phyloP scores from a whole-genome alignment of 306 rosid species.

The Quercus gilva region DNA sequence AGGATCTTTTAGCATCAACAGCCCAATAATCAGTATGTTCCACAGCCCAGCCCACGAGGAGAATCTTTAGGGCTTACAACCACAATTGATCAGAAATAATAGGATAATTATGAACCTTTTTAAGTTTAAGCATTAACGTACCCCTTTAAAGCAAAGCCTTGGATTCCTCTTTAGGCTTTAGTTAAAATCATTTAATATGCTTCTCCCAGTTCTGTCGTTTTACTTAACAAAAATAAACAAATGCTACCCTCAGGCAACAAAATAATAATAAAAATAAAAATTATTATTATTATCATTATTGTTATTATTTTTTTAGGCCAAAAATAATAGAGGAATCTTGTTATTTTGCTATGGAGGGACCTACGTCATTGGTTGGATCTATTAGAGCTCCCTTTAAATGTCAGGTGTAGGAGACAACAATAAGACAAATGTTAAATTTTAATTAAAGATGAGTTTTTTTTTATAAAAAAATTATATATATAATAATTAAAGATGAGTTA shows the following conservation, averaged over 20 bases:
- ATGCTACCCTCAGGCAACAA: no score
- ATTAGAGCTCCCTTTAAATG: not conserved
- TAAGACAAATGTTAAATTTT: not conserved
- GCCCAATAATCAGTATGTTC: not conserved
- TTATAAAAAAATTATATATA: no score
- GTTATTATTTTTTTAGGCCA: not conserved
- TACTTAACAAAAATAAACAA: no score
- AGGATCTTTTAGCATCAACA: not conserved
- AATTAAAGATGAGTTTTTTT: not conserved
- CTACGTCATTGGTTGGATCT: not conserved
- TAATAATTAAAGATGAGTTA: not conserved
- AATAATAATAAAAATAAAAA: no score
- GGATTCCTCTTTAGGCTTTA: conserved; percentile 42
- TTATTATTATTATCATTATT: no score
- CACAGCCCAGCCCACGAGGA: conserved; percentile 7
- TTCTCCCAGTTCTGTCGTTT: no score
- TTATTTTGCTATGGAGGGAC: not conserved
- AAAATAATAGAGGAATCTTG: not conserved
- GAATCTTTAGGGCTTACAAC: conserved; percentile 20
- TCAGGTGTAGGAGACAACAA: not conserved
- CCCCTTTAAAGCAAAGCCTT: conserved; percentile 32
- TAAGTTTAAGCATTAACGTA: not conserved
- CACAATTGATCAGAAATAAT: conserved; percentile 8
- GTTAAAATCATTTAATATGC: not conserved
- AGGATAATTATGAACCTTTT: conserved; percentile 15